Base-by-base conservation (phyloP, 352 stramenopile genomes). In the Salisapilia sapeloensis region DNA sequence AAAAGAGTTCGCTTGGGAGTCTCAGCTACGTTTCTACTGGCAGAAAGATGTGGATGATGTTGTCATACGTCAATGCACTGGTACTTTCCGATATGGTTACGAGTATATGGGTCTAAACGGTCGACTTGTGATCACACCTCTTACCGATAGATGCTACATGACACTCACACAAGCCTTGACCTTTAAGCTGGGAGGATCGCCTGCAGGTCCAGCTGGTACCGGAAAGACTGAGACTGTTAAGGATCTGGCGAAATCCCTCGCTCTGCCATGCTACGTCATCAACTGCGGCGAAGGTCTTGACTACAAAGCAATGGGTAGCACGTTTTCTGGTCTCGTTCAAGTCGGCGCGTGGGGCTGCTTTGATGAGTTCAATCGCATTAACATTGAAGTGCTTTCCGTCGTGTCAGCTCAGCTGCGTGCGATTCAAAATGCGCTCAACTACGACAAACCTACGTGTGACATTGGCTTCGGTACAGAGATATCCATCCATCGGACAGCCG, bases 201-300 rank as follows among this genome's bases (percentile, higher is more conserved):
- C 83, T 4, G 77, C 81, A 32, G 84, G 84, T 2, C 84, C 84
- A 1, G 84, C 84, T 4, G 83, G 84, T 29, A 96, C 84, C 2
- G 84, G 84, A 13, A 96, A 96, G 47, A 96, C 84, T 0, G 83
- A 96, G 53, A 96, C 84, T 0, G 87, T 94, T 8, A 96, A 96
- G 40, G 84, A 96, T 45, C 41, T 96, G 12, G 83, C 82, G 15
- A 96, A 96, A 39, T 91, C 71, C 5, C 57, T 96, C 1, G 83
- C 84, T 0, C 43, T 95, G n/a, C 71, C 80, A 1, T 95, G 82
- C 44, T 94, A 95, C 40, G 84, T 93, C 12, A 90, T 93, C 29
- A 92, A 92, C 29, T 92, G 77, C 30, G 81, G 84, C 7, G 84
- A 96, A 49, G 82, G 82, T 0, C 53, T 96, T 15, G 84, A 96